Evolutionary conservation across 495 filamentous ascomycete species (phyloP), one percentile per base, ranked within the genome.

Genomic region (Daldinia vernicosa): DNA sequence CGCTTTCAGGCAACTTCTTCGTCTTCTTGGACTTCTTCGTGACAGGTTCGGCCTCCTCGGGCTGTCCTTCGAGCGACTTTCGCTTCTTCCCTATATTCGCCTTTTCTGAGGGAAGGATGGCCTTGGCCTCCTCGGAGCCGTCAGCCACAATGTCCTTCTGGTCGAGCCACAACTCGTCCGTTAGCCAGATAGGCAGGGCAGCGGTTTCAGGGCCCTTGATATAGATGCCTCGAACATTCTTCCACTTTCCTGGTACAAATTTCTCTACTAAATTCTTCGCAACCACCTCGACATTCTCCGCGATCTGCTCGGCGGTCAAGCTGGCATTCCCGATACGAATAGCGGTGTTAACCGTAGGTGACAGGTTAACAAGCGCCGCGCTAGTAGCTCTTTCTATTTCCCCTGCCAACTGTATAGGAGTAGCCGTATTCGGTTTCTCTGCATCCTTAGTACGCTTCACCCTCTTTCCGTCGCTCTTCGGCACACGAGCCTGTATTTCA

Each of bases 161-260:
- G 57, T 93, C 91, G 33, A 91, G 81, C 93, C 94, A 99, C 58
- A 99, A 80, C 82, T 98, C 92, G 74, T 90, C 88, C 8, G 95
- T 91, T 75, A 98, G 83, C 91, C 93, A 99, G 67, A 99, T 89
- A 14, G 95, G 95, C 71, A 99, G 82, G 12, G 94, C 93, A 65
- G 88, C 91, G 9, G 93, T 96, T 71, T 90, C 88, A 9, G 92
- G 89, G 15, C 72, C 75, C 84, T 98, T 99, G 80, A 99, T 84
- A 81, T 97, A 93, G 52, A 98, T 77, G 53, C 86, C 86, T 79
- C 90, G 89, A 56, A 98, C 87, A 75, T 92, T 93, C 66, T 87
- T 86, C 94, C 94, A 98, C 62, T 92, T 89, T 72, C 93, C 89
- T 5, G 93, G 85, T 5, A 98, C 85, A 63, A 90, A 91, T 78